Percentiles rank a stretch among this genome's conserved stretches.
Evolutionary conservation across 2,329 filamentous ascomycete genomes (phyloP).

Genomic region (Ilyonectria robusta): DNA sequence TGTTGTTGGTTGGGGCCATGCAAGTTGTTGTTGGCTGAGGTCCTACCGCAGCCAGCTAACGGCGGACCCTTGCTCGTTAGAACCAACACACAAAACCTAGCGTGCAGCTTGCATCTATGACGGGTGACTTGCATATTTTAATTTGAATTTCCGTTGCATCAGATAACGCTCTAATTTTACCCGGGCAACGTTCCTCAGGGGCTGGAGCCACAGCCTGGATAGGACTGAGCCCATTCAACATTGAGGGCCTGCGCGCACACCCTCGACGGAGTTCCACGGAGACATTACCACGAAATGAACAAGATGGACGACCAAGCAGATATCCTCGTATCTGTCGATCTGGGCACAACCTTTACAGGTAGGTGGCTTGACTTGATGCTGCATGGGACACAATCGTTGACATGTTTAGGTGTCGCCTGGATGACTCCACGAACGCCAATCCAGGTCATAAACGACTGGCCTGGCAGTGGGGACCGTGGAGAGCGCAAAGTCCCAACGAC

Average conservation of each 20-base stretch:
- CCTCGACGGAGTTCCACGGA: background rate
- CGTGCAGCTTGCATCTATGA: background rate
- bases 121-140: background rate
- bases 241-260: background rate
- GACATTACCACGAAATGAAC: background rate
- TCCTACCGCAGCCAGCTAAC: background rate
- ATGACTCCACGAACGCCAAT: conserved; percentile 58
- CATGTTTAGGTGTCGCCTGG: conserved; percentile 51
- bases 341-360: conserved; percentile 64
- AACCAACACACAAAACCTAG: background rate
- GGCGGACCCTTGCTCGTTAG: background rate
- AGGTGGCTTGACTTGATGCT: conserved; percentile 11
- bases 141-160: background rate
- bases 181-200: background rate
- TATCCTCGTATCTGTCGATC: conserved; percentile 59
- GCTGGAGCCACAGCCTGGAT: background rate
- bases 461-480: conserved; percentile 64
- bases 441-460: conserved; percentile 67
- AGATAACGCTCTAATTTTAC: background rate
- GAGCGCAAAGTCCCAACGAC: conserved; percentile 70
- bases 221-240: background rate
- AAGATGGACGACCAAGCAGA: conserved; percentile 50
- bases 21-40: background rate
- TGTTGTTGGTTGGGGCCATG: background rate
- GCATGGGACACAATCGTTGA: conserved; percentile 1